Evolutionary conservation across 108 stramenopile species (phyloP).

Genomic region (Skeletonema grethae): DNA sequence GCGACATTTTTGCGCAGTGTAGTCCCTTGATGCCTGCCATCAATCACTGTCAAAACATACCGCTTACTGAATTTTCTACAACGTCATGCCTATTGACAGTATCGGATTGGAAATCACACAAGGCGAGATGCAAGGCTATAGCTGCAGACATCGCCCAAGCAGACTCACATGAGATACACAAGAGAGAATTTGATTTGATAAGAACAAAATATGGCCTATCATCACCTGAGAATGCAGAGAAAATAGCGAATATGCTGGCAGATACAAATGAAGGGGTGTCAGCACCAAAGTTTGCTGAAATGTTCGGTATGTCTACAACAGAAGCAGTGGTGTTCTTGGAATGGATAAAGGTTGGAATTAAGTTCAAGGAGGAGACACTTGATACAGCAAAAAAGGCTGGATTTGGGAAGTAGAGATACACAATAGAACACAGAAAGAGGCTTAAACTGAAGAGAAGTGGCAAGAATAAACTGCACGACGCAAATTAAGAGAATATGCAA

Average conservation of each 20-base stretch:
- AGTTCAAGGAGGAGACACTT: constrained; percentile 70
- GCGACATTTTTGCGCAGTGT: neutral
- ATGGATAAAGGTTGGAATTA: constrained; percentile 79
- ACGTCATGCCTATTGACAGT: constrained; percentile 6
- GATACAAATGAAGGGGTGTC: constrained; percentile 48
- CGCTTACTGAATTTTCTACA: neutral
- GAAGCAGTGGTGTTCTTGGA: constrained; percentile 82
- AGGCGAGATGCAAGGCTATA: constrained; percentile 43
- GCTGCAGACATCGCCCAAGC: constrained; percentile 52
- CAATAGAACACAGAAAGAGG: too few species aligned
- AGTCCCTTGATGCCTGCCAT: constrained; percentile 8
- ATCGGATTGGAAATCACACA: constrained; percentile 64
- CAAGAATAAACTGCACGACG: too few species aligned
- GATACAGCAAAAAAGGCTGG: constrained; percentile 66
- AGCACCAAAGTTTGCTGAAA: constrained; percentile 63
- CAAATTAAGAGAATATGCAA: neutral
- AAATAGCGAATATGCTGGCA: constrained; percentile 57
- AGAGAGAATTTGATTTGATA: constrained; percentile 69
- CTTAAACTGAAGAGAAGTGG: neutral
- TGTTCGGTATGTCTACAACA: constrained; percentile 64
- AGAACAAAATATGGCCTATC: constrained; percentile 60
- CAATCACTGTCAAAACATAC: constrained; percentile 37
- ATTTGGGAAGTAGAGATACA: constrained; percentile 17
- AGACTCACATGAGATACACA: constrained; percentile 65
- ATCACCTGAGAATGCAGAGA: constrained; percentile 46